These are phyloP conservation scores for Bocquillonia castaneifolia DNA, from an alignment of 441 rosid genomes.

Conservation along the genomic window DNA sequence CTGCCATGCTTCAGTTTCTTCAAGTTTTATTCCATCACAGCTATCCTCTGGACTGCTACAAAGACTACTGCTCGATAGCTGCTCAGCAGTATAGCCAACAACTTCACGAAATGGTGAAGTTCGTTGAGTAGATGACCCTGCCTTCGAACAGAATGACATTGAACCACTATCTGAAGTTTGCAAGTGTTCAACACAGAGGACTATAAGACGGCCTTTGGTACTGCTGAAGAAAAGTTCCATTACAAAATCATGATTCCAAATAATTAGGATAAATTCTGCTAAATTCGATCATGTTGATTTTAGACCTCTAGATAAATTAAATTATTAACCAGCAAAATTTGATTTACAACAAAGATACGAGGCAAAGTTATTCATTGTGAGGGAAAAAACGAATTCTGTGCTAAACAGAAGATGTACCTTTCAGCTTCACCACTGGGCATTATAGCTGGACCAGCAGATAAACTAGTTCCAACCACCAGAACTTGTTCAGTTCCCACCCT, in stretches of 20 bases:
- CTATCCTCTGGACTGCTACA: conserved; percentile 90
- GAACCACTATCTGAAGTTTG: conserved; percentile 81
- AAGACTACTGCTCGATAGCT: conserved; percentile 73
- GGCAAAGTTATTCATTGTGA: conserved; percentile 5
- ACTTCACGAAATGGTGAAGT: conserved; percentile 83
- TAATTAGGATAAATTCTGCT: not conserved
- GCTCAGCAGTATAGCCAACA: conserved; percentile 66
- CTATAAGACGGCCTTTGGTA: conserved; percentile 85
- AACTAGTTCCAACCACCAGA: conserved; percentile 84
- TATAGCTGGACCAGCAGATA: conserved; percentile 84
- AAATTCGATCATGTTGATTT: conserved; percentile 4
- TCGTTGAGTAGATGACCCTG: conserved; percentile 67
- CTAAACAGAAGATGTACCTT: conserved; percentile 48
- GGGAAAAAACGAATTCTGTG: not conserved
- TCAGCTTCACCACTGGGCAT: conserved; percentile 99
- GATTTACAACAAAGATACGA: conserved; percentile 14
- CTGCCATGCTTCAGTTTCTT: conserved; percentile 83
- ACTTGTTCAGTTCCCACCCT: conserved; percentile 80
- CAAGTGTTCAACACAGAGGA: conserved; percentile 63
- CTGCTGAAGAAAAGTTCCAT: conserved; percentile 40
- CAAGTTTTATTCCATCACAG: conserved; percentile 76
- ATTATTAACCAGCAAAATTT: not conserved
- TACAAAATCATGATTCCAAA: conserved; percentile 16
- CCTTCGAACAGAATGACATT: conserved; percentile 60
- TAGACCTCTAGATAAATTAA: conserved; percentile 7